Evolutionary conservation across 2,329 filamentous ascomycete genomes (phyloP).

Genomic region (Pseudocercospora crystallina): DNA sequence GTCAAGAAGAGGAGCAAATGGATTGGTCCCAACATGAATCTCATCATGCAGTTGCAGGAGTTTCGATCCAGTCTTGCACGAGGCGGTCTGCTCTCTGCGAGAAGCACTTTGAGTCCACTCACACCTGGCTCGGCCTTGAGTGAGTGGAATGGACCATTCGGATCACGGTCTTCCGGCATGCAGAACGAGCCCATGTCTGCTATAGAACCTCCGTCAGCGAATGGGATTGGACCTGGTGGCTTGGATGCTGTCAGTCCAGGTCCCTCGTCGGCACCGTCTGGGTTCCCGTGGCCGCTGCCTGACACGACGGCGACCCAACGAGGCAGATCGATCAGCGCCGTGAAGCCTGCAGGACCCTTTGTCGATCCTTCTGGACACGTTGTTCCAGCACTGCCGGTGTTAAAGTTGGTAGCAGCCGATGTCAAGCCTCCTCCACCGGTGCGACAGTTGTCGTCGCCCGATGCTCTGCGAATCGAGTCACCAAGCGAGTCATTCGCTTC

Average conservation of each 20-base stretch:
- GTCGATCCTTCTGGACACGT: conserved; percentile 37
- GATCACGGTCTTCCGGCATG: conserved; percentile 17
- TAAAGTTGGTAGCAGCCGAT: conserved; percentile 25
- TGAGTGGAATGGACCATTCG: conserved; percentile 35
- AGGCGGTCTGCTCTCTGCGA: conserved; percentile 35
- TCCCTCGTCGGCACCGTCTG: conserved; percentile 67
- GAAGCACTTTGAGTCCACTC: conserved; percentile 35
- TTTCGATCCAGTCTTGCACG: conserved; percentile 56
- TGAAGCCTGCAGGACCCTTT: conserved; percentile 55
- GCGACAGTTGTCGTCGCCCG: conserved; percentile 3
- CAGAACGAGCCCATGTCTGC: conserved; percentile 24
- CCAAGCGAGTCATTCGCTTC: conserved; percentile 28
- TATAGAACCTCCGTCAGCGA: conserved; percentile 12
- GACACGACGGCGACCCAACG: conserved; percentile 35
- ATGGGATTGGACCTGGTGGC: conserved; percentile 21
- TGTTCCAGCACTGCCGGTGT: conserved; percentile 34
- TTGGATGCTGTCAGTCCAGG: conserved; percentile 49
- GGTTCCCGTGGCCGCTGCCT: conserved; percentile 58
- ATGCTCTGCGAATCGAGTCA: background rate
- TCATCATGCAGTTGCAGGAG: conserved; percentile 86
- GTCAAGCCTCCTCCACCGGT: conserved; percentile 1
- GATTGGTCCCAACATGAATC: conserved; percentile 89
- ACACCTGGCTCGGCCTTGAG: conserved; percentile 35
- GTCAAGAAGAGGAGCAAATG: conserved; percentile 79
- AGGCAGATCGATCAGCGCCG: conserved; percentile 22